Evolutionary conservation across 495 filamentous ascomycete genomes (phyloP), one percentile per base, ranked within the genome.

Genomic region (Poronia punctata): DNA sequence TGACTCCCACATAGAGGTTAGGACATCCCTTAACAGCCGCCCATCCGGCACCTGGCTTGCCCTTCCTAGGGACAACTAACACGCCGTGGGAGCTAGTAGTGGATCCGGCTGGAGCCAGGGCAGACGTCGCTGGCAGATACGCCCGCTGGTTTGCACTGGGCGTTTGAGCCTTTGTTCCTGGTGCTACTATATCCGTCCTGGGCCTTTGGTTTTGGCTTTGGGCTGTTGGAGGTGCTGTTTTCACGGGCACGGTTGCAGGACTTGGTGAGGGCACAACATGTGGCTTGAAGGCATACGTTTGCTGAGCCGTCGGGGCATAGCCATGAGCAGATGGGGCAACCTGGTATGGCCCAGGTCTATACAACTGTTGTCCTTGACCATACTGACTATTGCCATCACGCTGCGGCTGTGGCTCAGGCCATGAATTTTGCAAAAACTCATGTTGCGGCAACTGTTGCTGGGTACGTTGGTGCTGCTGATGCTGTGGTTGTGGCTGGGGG

Each of bases 311-410:
- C n/a, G n/a, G n/a, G n/a, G n/a, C n/a, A n/a, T n/a, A n/a, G n/a
- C n/a, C n/a, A n/a, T n/a, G n/a, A 27, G 30, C 28, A 0, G 20
- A 20, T 15, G 17, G 34, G 20, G 29, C 27, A 30, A 25, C 34
- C 20, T 24, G 33, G 5, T 44, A 38, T 7, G 38, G n/a, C n/a
- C n/a, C n/a, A n/a, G n/a, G n/a, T n/a, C n/a, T n/a, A 16, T 45
- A 38, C 28, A 38, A 23, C 19, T 33, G 35, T 28, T 45, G 42
- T n/a, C 41, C 41, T 31, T 44, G 33, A 19, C 15, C 21, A 32
- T 44, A 44, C 24, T 33, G 34, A 17, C n/a, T 36, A 4, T 24
- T 9, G 17, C 27, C 10, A 20, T 11, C 18, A 9, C 38, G 34
- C 20, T 45, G 42, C 3, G 40, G 5, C 22, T 26, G 30, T 26